Evolutionary conservation across 371 early-diverging fungal species (phyloP).

Genomic region (Mortierella sp.): DNA sequence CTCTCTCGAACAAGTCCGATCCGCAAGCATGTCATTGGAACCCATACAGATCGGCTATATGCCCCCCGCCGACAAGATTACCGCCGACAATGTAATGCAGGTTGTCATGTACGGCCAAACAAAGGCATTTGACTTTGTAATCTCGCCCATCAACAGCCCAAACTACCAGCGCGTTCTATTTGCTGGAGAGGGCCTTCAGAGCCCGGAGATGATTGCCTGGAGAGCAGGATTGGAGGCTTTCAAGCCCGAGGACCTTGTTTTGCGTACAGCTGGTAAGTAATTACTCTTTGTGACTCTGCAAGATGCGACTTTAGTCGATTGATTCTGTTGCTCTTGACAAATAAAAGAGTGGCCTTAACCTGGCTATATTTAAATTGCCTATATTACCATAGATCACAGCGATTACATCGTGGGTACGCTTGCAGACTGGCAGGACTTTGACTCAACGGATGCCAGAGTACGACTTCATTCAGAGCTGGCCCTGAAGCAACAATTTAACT

Average conservation of each 20-base stretch:
- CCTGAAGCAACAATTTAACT: conserved; percentile 79
- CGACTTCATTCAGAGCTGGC: conserved; percentile 75
- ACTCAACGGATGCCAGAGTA: conserved; percentile 64
- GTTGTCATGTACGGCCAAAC: conserved; percentile 64
- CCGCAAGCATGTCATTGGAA: conserved; percentile 26
- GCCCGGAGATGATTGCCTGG: conserved; percentile 33
- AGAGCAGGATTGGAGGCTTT: conserved; percentile 52
- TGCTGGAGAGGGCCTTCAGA: conserved; percentile 33
- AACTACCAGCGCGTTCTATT: conserved; percentile 66
- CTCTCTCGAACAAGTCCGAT: conserved; percentile 30
- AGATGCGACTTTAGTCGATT: not conserved
- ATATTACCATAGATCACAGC: conserved; percentile 58
- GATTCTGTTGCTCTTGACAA: not conserved
- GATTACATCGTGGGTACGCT: conserved; percentile 70
- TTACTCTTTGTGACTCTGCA: not conserved
- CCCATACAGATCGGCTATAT: conserved; percentile 47
- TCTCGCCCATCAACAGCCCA: conserved; percentile 70
- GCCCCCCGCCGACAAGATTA: conserved; percentile 35
- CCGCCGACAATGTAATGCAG: conserved; percentile 58
- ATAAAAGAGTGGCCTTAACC: too few relatives aligned
- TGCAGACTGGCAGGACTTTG: conserved; percentile 75
- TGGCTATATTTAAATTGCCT: not conserved
- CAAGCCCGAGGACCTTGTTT: conserved; percentile 42
- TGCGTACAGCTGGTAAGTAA: conserved; percentile 55
- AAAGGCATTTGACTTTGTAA: conserved; percentile 72